phyloP scores from a whole-genome alignment of 306 rosid species.

The Vigna trinervia region DNA sequence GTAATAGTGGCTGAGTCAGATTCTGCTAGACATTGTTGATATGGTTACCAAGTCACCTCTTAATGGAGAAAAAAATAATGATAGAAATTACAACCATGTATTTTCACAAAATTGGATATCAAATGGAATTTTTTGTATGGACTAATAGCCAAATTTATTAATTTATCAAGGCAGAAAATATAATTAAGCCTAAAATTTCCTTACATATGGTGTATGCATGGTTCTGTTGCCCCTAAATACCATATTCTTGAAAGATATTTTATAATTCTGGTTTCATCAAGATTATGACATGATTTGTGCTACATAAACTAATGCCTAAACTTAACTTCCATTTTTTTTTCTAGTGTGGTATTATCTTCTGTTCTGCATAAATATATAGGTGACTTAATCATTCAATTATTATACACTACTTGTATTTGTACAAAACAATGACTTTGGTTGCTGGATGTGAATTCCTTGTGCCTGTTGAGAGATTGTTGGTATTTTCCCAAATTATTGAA shows the following conservation, averaged over 20 bases:
- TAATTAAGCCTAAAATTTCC: neutral
- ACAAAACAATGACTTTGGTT: neutral
- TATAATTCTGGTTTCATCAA: neutral
- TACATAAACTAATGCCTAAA: neutral
- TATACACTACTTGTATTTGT: neutral
- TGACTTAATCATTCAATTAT: neutral
- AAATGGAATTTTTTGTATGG: neutral
- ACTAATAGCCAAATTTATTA: neutral
- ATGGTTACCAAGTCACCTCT: neutral
- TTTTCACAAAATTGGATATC: neutral
- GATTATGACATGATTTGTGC: neutral
- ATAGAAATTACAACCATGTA: neutral
- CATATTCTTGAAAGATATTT: neutral
- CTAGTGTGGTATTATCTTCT: neutral
- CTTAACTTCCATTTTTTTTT: neutral
- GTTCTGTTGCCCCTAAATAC: neutral
- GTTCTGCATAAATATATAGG: neutral
- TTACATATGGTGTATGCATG: neutral
- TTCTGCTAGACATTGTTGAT: neutral
- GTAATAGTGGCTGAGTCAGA: neutral
- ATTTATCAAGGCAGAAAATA: neutral
- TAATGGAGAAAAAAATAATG: neutral
- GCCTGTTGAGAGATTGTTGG: neutral
- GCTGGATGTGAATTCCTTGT: slow-evolving; percentile 4
- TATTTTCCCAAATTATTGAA: neutral